phyloP scores from a whole-genome alignment of 2,329 filamentous ascomycete species.

The Fusarium sp. region DNA sequence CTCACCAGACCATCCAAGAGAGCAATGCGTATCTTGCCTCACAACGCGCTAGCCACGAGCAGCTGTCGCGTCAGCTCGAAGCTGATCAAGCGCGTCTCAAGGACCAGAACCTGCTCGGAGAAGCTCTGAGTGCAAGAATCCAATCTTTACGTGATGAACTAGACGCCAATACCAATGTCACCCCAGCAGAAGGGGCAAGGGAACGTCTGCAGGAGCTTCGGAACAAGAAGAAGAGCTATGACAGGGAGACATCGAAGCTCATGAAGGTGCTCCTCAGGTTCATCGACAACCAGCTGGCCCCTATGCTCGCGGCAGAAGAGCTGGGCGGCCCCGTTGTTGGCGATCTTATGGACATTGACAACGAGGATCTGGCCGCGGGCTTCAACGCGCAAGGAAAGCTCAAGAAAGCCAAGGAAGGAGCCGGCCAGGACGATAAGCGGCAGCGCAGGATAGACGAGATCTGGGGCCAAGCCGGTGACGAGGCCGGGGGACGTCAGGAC shows the following conservation, averaged over 20 bases:
- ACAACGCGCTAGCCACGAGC: constrained; percentile 56
- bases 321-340: constrained; percentile 86
- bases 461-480: constrained; percentile 58
- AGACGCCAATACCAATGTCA: constrained; percentile 67
- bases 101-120: constrained; percentile 67
- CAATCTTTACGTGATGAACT: constrained; percentile 68
- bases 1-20: constrained; percentile 72
- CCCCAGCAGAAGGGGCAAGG: constrained; percentile 69
- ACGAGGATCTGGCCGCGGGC: constrained; percentile 68
- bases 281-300: constrained; percentile 75
- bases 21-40: constrained; percentile 69
- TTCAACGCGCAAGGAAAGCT: constrained; percentile 70
- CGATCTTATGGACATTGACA: constrained; percentile 73
- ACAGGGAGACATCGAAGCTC: constrained; percentile 69
- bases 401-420: constrained; percentile 58
- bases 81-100: constrained; percentile 61
- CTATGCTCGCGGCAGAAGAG: constrained; percentile 85
- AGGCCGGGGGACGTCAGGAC: constrained; percentile 49
- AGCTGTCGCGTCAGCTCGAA: constrained; percentile 61
- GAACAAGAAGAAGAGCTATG: constrained; percentile 69
- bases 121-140: constrained; percentile 68
- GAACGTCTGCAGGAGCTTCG: constrained; percentile 72
- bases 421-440: constrained; percentile 59
- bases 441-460: constrained; percentile 74
- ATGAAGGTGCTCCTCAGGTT: constrained; percentile 76